Percentiles rank a stretch among this genome's conserved stretches.
Conservation (phyloP, 2,329 filamentous ascomycete species). For the Fusarium lateritium region DNA sequence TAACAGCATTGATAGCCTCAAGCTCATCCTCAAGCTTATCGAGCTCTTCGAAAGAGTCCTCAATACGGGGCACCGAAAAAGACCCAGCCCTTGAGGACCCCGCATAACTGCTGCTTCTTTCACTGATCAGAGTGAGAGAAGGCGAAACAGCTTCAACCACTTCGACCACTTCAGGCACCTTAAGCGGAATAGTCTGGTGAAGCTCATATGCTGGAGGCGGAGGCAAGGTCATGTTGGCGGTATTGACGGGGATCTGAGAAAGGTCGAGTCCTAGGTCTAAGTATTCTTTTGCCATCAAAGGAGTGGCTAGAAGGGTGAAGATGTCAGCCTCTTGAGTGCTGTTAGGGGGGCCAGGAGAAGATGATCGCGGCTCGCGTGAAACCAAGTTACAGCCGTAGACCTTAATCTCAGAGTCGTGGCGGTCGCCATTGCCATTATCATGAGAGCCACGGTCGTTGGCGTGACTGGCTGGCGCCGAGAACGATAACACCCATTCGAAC, state of each 20-base stretch:
- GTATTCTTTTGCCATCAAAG: constrained; percentile 52
- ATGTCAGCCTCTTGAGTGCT: constrained; percentile 52
- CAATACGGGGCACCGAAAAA: constrained; percentile 65
- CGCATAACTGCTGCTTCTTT: constrained; percentile 54
- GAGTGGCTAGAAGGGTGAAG: constrained; percentile 65
- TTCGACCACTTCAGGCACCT: constrained; percentile 51
- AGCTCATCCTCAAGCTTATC: constrained; percentile 74
- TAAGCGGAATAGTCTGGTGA: constrained; percentile 45
- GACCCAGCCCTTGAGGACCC: constrained; percentile 52
- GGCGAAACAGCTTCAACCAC: constrained; percentile 55
- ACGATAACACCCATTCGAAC: constrained; percentile 65
- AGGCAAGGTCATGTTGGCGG: constrained; percentile 45
- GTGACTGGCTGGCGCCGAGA: constrained; percentile 51
- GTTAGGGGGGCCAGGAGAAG: constrained; percentile 38
- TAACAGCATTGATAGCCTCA: constrained; percentile 65
- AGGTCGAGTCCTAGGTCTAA: constrained; percentile 35
- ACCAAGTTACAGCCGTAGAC: constrained; percentile 69
- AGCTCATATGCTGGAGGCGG: constrained; percentile 47
- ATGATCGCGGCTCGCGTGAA: constrained; percentile 52
- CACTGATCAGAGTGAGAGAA: constrained; percentile 50
- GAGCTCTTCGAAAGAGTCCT: constrained; percentile 75
- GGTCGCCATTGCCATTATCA: constrained; percentile 24
- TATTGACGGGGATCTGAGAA: constrained; percentile 24
- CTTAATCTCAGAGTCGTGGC: constrained; percentile 47
- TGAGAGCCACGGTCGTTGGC: constrained; percentile 36